Conservation (phyloP, 2,329 filamentous ascomycete species). For the Aspergillus spinulosporus region DNA sequence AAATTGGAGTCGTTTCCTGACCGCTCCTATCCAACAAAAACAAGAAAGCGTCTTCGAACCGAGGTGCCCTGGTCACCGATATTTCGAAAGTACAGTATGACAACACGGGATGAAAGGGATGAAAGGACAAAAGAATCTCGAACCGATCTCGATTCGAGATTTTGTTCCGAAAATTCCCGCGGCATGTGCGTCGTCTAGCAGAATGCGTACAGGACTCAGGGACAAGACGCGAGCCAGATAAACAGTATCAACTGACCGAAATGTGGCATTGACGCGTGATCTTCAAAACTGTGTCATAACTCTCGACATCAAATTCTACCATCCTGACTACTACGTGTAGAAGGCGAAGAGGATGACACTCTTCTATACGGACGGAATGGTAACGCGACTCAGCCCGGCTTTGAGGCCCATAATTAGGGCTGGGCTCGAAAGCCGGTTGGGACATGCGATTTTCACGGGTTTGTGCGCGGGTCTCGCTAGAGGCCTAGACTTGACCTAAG, state of each 20-base stretch:
- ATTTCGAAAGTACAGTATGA: neutral
- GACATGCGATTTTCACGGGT: neutral
- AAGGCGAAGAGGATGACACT: too few species aligned
- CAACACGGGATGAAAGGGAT: neutral
- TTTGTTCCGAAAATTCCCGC: conserved; percentile 4
- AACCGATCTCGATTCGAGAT: neutral
- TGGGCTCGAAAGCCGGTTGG: neutral
- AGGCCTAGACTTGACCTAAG: conserved; percentile 9
- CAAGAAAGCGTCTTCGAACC: neutral
- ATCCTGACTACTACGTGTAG: neutral
- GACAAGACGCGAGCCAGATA: neutral
- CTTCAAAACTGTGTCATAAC: neutral
- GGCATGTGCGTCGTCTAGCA: neutral
- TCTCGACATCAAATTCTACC: neutral
- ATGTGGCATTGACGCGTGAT: neutral
- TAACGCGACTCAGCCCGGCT: neutral
- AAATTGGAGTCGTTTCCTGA: conserved; percentile 3
- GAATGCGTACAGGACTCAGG: neutral
- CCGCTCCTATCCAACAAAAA: conserved; percentile 3
- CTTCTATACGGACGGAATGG: neutral
- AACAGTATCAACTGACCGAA: neutral
- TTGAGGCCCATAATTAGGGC: conserved; percentile 9
- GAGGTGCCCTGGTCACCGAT: conserved; percentile 1
- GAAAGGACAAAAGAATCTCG: conserved; percentile 2
- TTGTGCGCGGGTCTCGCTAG: conserved; percentile 21